Base-by-base conservation (phyloP, 2,329 filamentous ascomycete genomes). In the Boeremia lycopersici region DNA sequence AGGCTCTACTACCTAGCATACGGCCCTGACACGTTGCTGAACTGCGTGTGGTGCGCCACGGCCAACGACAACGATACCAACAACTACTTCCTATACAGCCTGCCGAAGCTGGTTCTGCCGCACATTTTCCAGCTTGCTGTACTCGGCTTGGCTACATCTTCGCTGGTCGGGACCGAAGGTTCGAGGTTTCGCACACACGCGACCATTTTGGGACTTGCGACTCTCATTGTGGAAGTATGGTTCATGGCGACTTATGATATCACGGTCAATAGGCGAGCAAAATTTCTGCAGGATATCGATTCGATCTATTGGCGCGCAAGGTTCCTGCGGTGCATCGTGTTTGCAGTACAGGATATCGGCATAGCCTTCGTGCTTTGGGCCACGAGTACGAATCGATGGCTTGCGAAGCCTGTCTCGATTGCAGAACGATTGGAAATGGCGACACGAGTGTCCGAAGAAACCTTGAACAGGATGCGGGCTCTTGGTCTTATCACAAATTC, bases 1-100 rank as follows among this genome's bases (percentile, higher is more conserved):
- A 84, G 90, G 48, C 83, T 95, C 55, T 80, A 96, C 7, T 98
- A 97, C 77, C 82, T 96, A 47, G 86, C 89, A 55, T 96, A 86
- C 75, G 95, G 95, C 2, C 90, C 92, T 0, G 81, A 84, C 30
- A 85, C 88, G 8, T 74, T 98, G 33, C 80, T 87, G 19, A 81
- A 86, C 54, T 98, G 93, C 74, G 83, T 85, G n/a, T 96, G 96
- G 78, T 97, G 93, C 82, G 77, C 85, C 23, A 55, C 63, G 4
- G 48, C 86, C 17, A 81, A 78, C 45, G 78, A 86, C n/a, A 55
- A 90, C 54, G 86, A 89, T 42, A 82, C 86, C 5, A 79, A 78
- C 33, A 85, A 84, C 36, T 97, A 92, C 78, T 82, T 96, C 43
- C 84, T 90, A 72, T 98, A 96, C 76, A 88, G 89, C 12, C 76